A percentile compares a stretch with the other conserved stretches of the same genome.
Conservation (phyloP, 345 rosid species). For the Citrus unshiu region DNA sequence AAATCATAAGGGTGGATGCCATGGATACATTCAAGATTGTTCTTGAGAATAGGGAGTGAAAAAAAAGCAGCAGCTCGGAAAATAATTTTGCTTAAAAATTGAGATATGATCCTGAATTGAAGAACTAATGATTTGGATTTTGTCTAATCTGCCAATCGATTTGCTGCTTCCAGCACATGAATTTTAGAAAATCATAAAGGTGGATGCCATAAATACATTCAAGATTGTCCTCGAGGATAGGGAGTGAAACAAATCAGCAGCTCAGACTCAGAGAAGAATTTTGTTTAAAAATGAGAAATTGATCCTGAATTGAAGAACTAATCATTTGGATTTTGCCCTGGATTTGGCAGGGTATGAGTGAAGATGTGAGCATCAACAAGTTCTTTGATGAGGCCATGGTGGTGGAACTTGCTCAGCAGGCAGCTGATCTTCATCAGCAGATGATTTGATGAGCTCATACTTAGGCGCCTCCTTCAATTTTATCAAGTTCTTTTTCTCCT, state of each 20-base stretch:
- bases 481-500: too few relatives aligned
- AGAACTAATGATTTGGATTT: background rate
- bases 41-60: background rate
- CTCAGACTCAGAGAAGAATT: background rate
- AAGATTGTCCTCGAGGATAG: too few relatives aligned
- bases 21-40: background rate
- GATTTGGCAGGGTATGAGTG: slow-evolving; percentile 74
- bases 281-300: background rate
- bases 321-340: background rate
- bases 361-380: slow-evolving; percentile 86
- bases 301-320: background rate
- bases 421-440: slow-evolving; percentile 71
- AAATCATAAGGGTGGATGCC: background rate
- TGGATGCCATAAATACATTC: too few relatives aligned
- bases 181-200: background rate
- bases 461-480: background rate
- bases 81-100: background rate
- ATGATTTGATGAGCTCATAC: slow-evolving; percentile 44
- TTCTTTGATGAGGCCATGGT: slow-evolving; percentile 89
- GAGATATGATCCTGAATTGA: background rate
- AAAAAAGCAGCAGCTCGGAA: background rate
- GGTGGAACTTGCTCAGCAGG: slow-evolving; percentile 83
- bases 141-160: background rate
- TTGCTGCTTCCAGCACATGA: background rate
- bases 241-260: too few relatives aligned